phyloP scores from a whole-genome alignment of 2,329 filamentous ascomycete species.

The Trichoderma breve region DNA sequence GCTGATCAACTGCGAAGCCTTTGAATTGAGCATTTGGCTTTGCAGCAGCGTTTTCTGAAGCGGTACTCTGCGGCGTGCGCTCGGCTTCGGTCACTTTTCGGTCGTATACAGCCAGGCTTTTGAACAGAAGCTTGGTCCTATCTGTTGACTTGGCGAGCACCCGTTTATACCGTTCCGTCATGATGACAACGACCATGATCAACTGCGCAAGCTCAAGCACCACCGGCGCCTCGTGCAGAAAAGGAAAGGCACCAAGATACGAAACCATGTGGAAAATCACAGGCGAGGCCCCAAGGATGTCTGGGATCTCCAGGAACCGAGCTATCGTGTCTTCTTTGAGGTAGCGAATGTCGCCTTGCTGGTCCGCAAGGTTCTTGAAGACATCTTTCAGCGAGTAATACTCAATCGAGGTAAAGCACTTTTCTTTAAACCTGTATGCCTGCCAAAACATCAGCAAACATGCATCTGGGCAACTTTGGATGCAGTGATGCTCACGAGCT shows the following conservation, averaged over 20 bases:
- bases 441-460: conserved; percentile 30
- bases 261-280: conserved; percentile 71
- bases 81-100: conserved; percentile 46
- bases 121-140: conserved; percentile 65
- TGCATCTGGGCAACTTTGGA: not conserved
- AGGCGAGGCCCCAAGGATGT: conserved; percentile 63
- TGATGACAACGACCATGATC: conserved; percentile 69
- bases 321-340: conserved; percentile 67
- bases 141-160: conserved; percentile 59
- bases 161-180: conserved; percentile 66
- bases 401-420: conserved; percentile 69
- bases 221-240: conserved; percentile 66
- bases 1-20: conserved; percentile 49
- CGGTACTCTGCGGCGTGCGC: not conserved
- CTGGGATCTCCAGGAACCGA: conserved; percentile 71
- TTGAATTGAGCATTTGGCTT: conserved; percentile 24
- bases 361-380: conserved; percentile 67
- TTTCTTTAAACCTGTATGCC: conserved; percentile 64
- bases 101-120: conserved; percentile 70
- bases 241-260: conserved; percentile 71
- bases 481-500: conserved; percentile 44
- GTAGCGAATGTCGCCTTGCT: conserved; percentile 60
- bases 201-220: conserved; percentile 68
- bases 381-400: conserved; percentile 72
- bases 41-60: not conserved